A percentile compares a stretch with the other conserved stretches of the same genome.
phyloP scores from a whole-genome alignment of 768 basidiomycete species.

The Kwoniella botswanensis region DNA sequence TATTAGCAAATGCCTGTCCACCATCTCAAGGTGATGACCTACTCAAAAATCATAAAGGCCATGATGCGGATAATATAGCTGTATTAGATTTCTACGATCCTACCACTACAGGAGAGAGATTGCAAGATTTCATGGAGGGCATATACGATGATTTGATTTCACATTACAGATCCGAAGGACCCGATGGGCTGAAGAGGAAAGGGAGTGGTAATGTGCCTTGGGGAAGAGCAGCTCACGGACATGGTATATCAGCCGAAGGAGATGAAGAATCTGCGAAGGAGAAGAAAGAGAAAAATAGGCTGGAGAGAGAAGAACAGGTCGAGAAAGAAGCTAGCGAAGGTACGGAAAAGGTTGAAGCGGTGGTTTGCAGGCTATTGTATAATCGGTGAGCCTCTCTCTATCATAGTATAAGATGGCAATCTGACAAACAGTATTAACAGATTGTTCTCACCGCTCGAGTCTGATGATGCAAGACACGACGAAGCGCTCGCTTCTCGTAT shows the following conservation, averaged over 20 bases:
- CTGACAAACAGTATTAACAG: constrained; percentile 59
- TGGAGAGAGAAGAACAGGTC: constrained; percentile 50
- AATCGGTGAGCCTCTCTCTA: constrained; percentile 67
- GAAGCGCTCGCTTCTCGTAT: constrained; percentile 86
- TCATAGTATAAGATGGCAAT: neutral
- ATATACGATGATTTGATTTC: constrained; percentile 69
- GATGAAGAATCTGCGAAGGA: constrained; percentile 58
- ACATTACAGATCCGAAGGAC: constrained; percentile 50
- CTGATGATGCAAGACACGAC: constrained; percentile 84
- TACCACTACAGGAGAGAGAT: constrained; percentile 60
- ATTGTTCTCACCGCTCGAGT: constrained; percentile 74
- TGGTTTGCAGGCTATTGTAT: constrained; percentile 76
- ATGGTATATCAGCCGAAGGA: constrained; percentile 23
- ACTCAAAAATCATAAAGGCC: constrained; percentile 45
- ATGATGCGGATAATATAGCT: constrained; percentile 14
- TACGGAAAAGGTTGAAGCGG: constrained; percentile 73
- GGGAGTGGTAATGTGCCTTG: constrained; percentile 37
- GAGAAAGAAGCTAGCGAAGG: constrained; percentile 65
- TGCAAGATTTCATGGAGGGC: constrained; percentile 74
- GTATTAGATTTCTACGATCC: constrained; percentile 53
- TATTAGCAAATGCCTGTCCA: constrained; percentile 31
- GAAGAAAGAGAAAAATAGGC: constrained; percentile 50
- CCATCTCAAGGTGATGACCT: constrained; percentile 37
- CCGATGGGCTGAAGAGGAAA: constrained; percentile 36
- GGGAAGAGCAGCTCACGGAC: constrained; percentile 38